Base-by-base conservation (phyloP, 208 protist genomes). In the Leishmania mexicana region DNA sequence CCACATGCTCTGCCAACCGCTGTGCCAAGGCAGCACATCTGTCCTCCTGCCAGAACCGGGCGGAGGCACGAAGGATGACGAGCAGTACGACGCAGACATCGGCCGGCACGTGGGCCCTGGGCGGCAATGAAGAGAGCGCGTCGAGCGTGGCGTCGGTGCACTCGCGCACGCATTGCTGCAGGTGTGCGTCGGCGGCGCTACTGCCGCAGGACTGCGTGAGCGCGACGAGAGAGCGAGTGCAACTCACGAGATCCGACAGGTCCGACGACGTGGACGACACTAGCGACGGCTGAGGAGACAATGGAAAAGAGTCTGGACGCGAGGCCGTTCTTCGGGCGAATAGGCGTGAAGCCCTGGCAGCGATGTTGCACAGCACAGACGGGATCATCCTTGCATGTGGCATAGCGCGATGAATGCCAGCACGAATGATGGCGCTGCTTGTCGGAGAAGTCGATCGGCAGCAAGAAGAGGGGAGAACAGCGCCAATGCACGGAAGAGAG, bases 71-170 rank as follows among this genome's bases (percentile, higher is more conserved):
- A 49, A 83, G 79, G 28, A 92, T 78, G 6, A 83, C 78, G 54
- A 95, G 79, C 40, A 93, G 58, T 42, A 81, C 35, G 45, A 87
- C 75, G 42, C 68, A 70, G 19, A 90, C 82, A 4, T 92, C 89
- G 2, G 87, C 74, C 15, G 75, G 42, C 13, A 93, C 28, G 38
- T 79, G 75, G 3, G 72, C 77, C 7, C 77, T 72, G 1, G 67
- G 5, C 3, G 88, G 88, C 38, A 93, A 54, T 57, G 49, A 78
- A 13, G 83, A 31, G 42, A 95, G 70, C 19, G 74, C 15, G 17
- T 76, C 35, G 67, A 88, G 81, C 40, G 78, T 76, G 40, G 31
- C 31, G 15, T 76, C 47, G 24, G 78, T 65, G 65, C 82, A 82
- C 42, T 70, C 51, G 24, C 58, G 78, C 40, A 79, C 3, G 47